Percentiles rank a stretch among this genome's conserved stretches.
Conservation (phyloP, 768 basidiomycete genomes). For the Boletales sp. region DNA sequence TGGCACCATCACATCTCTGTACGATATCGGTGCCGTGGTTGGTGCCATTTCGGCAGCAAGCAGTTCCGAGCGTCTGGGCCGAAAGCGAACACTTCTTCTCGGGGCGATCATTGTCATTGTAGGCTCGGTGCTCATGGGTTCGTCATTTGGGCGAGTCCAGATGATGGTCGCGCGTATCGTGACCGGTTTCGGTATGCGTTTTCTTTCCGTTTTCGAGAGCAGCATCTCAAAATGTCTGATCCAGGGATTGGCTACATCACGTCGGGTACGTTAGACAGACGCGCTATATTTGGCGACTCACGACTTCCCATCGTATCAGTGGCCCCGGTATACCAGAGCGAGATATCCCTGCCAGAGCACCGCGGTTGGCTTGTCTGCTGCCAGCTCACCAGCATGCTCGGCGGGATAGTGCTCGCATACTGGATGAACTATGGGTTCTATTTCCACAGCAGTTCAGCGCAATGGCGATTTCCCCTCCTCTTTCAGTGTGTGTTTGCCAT, state of each 20-base stretch:
- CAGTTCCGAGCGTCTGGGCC: constrained; percentile 11
- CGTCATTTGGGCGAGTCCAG: constrained; percentile 8
- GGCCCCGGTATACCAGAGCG: constrained; percentile 12
- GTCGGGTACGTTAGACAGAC: not conserved
- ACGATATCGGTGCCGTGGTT: constrained; percentile 13
- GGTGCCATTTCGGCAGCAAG: constrained; percentile 12
- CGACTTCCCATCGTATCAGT: not conserved
- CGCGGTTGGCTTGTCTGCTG: constrained; percentile 14
- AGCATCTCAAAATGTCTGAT: not conserved
- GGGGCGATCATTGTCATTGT: constrained; percentile 6
- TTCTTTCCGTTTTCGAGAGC: not conserved
- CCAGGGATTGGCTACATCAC: constrained; percentile 13
- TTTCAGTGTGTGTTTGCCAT: constrained; percentile 8
- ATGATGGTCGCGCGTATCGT: constrained; percentile 13
- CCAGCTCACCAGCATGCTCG: constrained; percentile 13
- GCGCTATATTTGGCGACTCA: not conserved
- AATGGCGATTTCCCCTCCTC: constrained; percentile 10
- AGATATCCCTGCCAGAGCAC: constrained; percentile 10
- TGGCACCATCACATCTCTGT: constrained; percentile 14
- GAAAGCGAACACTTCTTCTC: constrained; percentile 10
- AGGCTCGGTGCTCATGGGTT: constrained; percentile 12
- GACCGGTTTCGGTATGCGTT: constrained; percentile 4
- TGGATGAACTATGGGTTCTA: constrained; percentile 15
- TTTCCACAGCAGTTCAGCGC: constrained; percentile 8
- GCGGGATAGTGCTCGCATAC: constrained; percentile 10